Evolutionary conservation across 1,284 basidiomycete genomes (phyloP), one percentile per base, ranked within the genome.

Genomic region (Heliocybe sulcata): DNA sequence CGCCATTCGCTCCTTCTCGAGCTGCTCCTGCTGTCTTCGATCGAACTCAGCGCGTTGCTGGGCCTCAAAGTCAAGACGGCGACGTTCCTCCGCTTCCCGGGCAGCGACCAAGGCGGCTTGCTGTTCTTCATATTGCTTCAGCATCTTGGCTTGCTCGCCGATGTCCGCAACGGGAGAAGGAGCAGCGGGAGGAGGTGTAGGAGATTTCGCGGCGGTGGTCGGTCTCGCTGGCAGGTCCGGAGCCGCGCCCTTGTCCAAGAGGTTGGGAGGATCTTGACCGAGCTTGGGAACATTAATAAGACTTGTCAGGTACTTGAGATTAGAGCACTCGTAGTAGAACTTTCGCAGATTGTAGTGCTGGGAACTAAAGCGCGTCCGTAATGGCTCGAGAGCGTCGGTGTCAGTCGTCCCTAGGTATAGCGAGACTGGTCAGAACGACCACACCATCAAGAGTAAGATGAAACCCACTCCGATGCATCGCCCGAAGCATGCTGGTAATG

Each of bases 261-360:
- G 77, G 64, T 94, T 97, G 19, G 95, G 94, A 35, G 94, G 94
- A 74, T 97, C 94, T 91, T 92, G 87, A 42, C 93, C 94, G 22
- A 98, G 81, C 69, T 97, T 98, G 19, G 94, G 94, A 0, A 98
- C 94, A 67, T 97, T 98, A 67, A 98, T 96, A 20, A 98, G 78
- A 45, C 93, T 92, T 14, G 94, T 98, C 51, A 98, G 75, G 69
- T 96, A 98, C 69, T 96, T 97, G 61, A 98, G 81, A 71, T 97
- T 97, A 16, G 93, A 95, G 67, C 94, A 98, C 68, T 98, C 94
- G 68, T 97, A 98, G 75, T 97, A 98, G 74, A 96, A 98, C 68
- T 94, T 93, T 59, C 94, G 86, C 8, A 98, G 79, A 61, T 84
- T 87, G 66, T 93, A 87, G 66, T 98, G 94, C 64, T 98, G 94